Base-by-base conservation (phyloP, 192 early-diverging fungal species). In the Allomyces javanicus region DNA sequence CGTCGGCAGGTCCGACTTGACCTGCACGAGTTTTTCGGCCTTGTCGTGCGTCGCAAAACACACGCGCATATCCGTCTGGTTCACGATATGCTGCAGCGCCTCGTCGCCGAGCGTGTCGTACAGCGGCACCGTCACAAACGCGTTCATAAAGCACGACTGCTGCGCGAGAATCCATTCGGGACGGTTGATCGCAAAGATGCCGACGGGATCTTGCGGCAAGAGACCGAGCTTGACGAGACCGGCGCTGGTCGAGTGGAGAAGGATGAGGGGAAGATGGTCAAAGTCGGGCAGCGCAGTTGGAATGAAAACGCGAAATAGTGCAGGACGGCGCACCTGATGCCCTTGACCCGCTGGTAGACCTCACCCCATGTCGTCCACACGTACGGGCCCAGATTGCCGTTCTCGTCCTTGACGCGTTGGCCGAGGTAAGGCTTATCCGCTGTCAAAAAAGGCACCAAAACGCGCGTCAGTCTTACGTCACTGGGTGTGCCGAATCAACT, bases 41-140 rank as follows among this genome's bases (percentile, higher is more conserved):
- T 85, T 89, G 58, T 89, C 80, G 64, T 71, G 65, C 1, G 80
- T 79, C 43, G 83, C 77, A 14, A 92, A 77, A 65, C 91, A 71
- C 24, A 79, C 75, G 45, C 78, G 71, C 75, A 92, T 80, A 62
- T 89, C 87, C 4, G 90, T 77, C 66, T 96, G 89, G 70, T 86
- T 88, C 24, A 94, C 75, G 61, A 96, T 87, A 69, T 83, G 86
- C 67, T 85, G 81, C 63, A 94, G 76, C 0, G 86, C 81, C 11
- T 89, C 82, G 10, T 72, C 72, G 58, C 91, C 87, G 23, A 95
- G 75, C 6, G 94, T 88, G 65, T 95, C 93, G 76, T 94, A 95
- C 9, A 98, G 75, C 9, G 95, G 86, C 27, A 95, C 90, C 23
- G 84, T 83, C 19, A 86, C 81, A 45, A 87, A 73, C 25, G 79